Base-by-base conservation (phyloP, 106 monocot species). In the Dendrobium huoshanense region DNA sequence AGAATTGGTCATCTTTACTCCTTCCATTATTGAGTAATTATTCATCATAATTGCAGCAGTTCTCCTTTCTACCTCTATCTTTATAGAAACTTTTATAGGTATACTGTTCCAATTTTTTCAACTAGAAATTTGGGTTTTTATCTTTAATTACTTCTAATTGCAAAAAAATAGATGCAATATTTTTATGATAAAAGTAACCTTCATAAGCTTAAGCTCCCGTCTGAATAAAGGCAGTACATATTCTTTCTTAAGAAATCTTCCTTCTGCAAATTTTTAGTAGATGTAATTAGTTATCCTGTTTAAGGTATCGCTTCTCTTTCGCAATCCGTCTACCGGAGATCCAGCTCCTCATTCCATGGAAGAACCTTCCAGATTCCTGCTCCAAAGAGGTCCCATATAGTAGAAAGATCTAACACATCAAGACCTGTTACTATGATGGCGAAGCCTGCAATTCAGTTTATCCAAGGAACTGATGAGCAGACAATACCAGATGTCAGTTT, bases 381-480 rank as follows among this genome's bases (percentile, higher is more conserved):
- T 83, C 75, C 70, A 72, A 83, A 74, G 44, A 9, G 33, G 20
- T 72, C 31, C 10, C 77, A 55, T 17, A 79, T 9, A 22, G 51
- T 56, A 54, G 41, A 27, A 80, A 45, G 31, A 56, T 74, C 77
- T 3, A 73, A 45, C n/a, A 49, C 49, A 0, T 67, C 84, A 9
- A 55, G 13, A 16, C 41, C 85, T 27, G 85, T 91, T 10, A 74
- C 82, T 40, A 87, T 91, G 92, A 91, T 91, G 92, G 84, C 55
- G 22, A 93, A 85, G 72, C 94, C 96, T 42, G 45, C 84, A 3
- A 95, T 99, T 67, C 98, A 99, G 78, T 99, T 99, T 82, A 86
- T 99, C 79, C 89, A 82, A 84, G 98, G 98, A 77, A 99, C 88
- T 4, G 92, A 99, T 47, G 98, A 99, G 48, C 92, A 91, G 81